Base-by-base conservation (phyloP, 495 filamentous ascomycete genomes). In the Trichoderma virens region DNA sequence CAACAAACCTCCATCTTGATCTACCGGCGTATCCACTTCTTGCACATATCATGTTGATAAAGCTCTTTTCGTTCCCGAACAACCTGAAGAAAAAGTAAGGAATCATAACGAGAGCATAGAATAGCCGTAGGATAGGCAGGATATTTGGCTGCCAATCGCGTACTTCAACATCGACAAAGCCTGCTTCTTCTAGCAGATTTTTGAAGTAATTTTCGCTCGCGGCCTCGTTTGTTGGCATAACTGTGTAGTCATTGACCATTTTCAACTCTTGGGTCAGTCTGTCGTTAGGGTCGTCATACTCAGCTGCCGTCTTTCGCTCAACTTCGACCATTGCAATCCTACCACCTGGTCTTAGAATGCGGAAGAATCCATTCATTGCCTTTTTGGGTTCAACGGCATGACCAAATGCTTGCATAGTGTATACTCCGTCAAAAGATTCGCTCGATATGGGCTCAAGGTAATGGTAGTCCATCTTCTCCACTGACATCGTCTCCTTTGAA, bases 331-430 rank as follows among this genome's bases (percentile, higher is more conserved):
- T 65, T 3, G 73, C 79, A 18, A 85, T 35, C 0, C 68, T 67
- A 3, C 82, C 81, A 6, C 82, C 82, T 2, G 83, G 83, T 61
- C 73, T 71, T 6, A 86, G 67, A 0, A 85, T 60, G 31, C 79
- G 78, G 68, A 74, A 75, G 68, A 85, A 85, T 43, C 79, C 74
- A 11, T 66, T 61, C 30, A 84, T 65, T 1, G 78, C 82, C 13
- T 72, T 74, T 62, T 75, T 67, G 7, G 78, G 78, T 25, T 85
- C 77, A 1, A 76, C 82, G 7, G 84, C 81, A 66, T 86, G 82
- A 5, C 85, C 81, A 30, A 85, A 76, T 0, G 83, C 86, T 67
- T 86, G 83, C 75, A 85, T 84, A 1, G 82, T 85, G 67, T 85
- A 86, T 60, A 80, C 67, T 20, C 83, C 83, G 65, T 86, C 80